phyloP scores from a whole-genome alignment of 108 stramenopile genomes.

The Nitzschia palea region DNA sequence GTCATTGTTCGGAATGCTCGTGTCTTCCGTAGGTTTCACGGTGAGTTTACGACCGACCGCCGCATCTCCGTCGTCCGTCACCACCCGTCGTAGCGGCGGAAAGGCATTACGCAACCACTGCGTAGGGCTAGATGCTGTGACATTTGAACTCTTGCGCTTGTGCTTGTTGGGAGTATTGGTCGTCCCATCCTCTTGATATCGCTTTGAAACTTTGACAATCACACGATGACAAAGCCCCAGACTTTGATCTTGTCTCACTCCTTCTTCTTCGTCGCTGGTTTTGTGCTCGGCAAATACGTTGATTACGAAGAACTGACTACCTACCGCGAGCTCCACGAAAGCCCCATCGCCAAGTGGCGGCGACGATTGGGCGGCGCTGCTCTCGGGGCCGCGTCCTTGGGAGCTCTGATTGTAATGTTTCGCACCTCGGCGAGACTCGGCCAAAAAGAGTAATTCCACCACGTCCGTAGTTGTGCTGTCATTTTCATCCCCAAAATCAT shows the following conservation, averaged over 20 bases:
- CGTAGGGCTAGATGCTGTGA: not conserved
- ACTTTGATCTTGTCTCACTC: not conserved
- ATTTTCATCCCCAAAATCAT: not conserved
- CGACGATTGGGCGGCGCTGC: slow-evolving; percentile 5
- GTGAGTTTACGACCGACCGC: no score
- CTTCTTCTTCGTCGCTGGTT: slow-evolving; percentile 4
- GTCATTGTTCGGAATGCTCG: no score
- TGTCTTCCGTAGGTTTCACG: no score
- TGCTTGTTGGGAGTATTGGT: no score
- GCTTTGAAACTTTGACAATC: not conserved
- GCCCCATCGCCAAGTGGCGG: slow-evolving; percentile 4
- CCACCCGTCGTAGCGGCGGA: not conserved
- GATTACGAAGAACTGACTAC: slow-evolving; percentile 7
- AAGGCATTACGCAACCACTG: not conserved
- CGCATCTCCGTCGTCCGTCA: not conserved
- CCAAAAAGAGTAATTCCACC: slow-evolving; percentile 6
- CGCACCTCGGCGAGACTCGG: not conserved
- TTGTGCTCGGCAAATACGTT: slow-evolving; percentile 17
- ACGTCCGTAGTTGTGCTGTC: not conserved
- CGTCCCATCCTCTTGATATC: not conserved
- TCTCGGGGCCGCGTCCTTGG: not conserved
- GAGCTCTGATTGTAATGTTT: not conserved
- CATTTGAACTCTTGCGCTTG: not conserved
- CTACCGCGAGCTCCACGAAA: slow-evolving; percentile 9
- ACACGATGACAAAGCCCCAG: slow-evolving; percentile 1